Evolutionary conservation across 2,329 filamentous ascomycete species (phyloP).

Genomic region (Elsinoe arachidis): DNA sequence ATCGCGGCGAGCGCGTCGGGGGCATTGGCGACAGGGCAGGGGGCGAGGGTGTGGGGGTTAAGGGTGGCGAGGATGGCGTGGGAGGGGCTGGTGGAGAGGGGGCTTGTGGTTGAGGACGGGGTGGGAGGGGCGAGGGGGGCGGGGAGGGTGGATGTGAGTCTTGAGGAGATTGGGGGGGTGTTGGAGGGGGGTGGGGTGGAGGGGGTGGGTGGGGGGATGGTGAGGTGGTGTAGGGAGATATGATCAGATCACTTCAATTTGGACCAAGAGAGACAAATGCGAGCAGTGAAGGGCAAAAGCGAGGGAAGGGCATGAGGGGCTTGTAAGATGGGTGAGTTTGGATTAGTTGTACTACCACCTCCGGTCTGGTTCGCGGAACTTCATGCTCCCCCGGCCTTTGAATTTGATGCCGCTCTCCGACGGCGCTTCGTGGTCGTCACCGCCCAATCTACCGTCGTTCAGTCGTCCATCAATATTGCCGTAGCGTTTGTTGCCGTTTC

Average conservation of each 20-base stretch:
- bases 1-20: slow-evolving; percentile 62
- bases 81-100: slow-evolving; percentile 63
- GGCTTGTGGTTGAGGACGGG: slow-evolving; percentile 45
- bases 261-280: too few species aligned
- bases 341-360: slow-evolving; percentile 12
- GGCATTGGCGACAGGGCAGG: slow-evolving; percentile 52
- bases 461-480: slow-evolving; percentile 33
- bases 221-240: slow-evolving; percentile 70
- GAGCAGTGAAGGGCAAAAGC: background rate
- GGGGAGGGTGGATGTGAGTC: slow-evolving; percentile 58
- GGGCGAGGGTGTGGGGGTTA: slow-evolving; percentile 64
- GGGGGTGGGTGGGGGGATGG: slow-evolving; percentile 46
- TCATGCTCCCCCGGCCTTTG: slow-evolving; percentile 35
- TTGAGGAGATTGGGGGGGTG: slow-evolving; percentile 66
- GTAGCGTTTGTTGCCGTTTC: slow-evolving; percentile 13
- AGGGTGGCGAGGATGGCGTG: slow-evolving; percentile 65
- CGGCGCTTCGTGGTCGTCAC: slow-evolving; percentile 18
- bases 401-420: slow-evolving; percentile 27
- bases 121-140: slow-evolving; percentile 21
- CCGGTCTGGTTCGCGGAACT: slow-evolving; percentile 26
- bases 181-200: slow-evolving; percentile 49
- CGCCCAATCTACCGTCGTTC: slow-evolving; percentile 35
- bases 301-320: too few species aligned
- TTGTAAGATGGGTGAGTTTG: background rate
- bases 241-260: too few species aligned